Evolutionary conservation across 345 rosid genomes (phyloP).

Genomic region (Arabidopsis suecica): DNA sequence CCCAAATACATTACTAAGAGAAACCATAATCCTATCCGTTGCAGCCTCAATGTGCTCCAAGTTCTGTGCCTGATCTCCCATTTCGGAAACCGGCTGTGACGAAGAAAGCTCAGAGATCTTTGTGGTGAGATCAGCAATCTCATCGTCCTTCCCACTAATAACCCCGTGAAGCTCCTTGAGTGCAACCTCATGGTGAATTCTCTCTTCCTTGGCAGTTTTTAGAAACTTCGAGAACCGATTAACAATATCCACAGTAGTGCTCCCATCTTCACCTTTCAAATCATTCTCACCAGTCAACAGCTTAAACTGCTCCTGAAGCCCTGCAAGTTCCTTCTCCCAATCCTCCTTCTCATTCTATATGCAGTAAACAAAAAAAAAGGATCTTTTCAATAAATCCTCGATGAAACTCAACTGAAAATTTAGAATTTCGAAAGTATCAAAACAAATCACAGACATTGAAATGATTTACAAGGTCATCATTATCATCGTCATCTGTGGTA

Average conservation of each 20-base stretch:
- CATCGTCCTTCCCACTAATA: conserved; percentile 53
- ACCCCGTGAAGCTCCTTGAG: conserved; percentile 51
- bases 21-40: conserved; percentile 65
- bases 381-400: conserved; percentile 9
- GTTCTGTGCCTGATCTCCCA: conserved; percentile 41
- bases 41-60: conserved; percentile 55
- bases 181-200: conserved; percentile 49
- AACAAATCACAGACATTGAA: conserved; percentile 48
- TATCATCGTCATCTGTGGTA: conserved; percentile 48
- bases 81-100: conserved; percentile 27
- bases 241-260: conserved; percentile 47
- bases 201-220: conserved; percentile 51
- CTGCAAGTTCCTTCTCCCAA: conserved; percentile 50
- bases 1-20: conserved; percentile 61
- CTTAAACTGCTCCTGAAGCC: conserved; percentile 55
- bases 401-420: not conserved
- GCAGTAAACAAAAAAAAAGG: conserved; percentile 26
- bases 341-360: conserved; percentile 62
- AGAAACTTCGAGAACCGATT: conserved; percentile 57
- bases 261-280: conserved; percentile 40
- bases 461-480: conserved; percentile 40
- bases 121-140: conserved; percentile 65
- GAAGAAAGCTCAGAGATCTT: conserved; percentile 56
- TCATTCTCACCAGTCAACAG: conserved; percentile 42
- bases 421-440: not conserved